A percentile compares a stretch with the other conserved stretches of the same genome.
Conservation (phyloP, 345 rosid genomes). For the Eucalyptus decipiens region DNA sequence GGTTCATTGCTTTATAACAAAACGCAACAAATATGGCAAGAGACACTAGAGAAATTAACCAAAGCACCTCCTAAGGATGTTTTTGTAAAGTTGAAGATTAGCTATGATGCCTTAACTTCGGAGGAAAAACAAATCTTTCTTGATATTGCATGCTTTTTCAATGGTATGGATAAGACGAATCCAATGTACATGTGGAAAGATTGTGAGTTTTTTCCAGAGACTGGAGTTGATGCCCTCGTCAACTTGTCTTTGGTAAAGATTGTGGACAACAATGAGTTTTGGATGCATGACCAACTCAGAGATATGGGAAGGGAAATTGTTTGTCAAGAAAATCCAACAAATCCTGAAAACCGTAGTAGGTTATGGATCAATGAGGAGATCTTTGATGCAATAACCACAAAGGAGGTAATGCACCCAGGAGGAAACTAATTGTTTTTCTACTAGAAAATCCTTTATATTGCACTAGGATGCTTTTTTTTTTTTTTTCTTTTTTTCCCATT, state of each 20-base stretch:
- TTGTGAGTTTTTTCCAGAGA: neutral
- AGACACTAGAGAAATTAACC: neutral
- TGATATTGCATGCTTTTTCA: neutral
- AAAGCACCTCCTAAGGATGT: neutral
- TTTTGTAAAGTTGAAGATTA: neutral
- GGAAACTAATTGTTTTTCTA: neutral
- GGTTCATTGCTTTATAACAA: neutral
- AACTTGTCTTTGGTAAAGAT: neutral
- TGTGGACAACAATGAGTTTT: neutral
- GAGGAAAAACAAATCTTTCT: neutral
- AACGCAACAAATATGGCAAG: neutral
- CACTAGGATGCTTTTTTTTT: accelerated
- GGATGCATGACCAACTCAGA: neutral
- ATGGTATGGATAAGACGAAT: neutral
- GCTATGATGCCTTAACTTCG: neutral
- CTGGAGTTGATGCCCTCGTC: neutral
- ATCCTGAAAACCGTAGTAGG: neutral
- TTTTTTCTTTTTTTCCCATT: neutral
- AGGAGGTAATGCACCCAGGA: neutral
- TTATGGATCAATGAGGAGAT: neutral
- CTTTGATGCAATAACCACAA: neutral
- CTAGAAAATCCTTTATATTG: neutral
- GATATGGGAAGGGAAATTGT: neutral
- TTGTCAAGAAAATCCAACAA: neutral
- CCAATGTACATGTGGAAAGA: neutral